Evolutionary conservation across 1,139 yeast species (phyloP), one percentile per base, ranked within the genome.

Genomic region (Meyerozyma smithsonii): DNA sequence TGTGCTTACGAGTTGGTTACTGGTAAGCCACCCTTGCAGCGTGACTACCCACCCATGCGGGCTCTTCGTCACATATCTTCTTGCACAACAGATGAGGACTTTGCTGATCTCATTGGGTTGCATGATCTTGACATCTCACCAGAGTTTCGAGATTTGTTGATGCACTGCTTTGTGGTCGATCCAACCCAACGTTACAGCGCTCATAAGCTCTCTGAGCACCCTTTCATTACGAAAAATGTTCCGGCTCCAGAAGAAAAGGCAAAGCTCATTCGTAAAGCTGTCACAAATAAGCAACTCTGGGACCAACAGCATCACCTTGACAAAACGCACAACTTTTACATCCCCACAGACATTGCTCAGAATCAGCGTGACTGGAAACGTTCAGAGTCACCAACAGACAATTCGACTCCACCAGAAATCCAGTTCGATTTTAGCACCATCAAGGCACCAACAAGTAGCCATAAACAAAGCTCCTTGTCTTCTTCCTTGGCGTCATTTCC

Each of bases 1-100:
- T 87, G 96, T 26, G 84, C 90, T 1, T 84, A 82, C 45, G 96
- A 88, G 55, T 65, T 88, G 46, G 84, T 85, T n/a, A 74, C 71
- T 17, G 95, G 95, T 0, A 84, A 79, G 48, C 96, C 96, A 1
- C 96, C 96, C 3, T 59, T 84, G 20, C 81, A 88, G 18, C 75
- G 74, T 36, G 71, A 72, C 36, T 87, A 79, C 51, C 59, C 74
- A 1, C 95, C 96, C 4, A 84, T 86, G 89, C 83, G 83, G 53
- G 96, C 89, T 1, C 61, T 88, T 21, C 60, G 67, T 39, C 62
- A 47, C 66, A 79, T 54, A 58, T 83, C 73, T 3, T 50, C 57
- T 39, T 69, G 74, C 42, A 47, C 45, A 8, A 48, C 49, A 7
- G 59, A 63, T 38, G 52, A 54, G 4, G 74, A 70, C 44, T 71